phyloP scores from a whole-genome alignment of 495 filamentous ascomycete species.

The Patellaria atrata region DNA sequence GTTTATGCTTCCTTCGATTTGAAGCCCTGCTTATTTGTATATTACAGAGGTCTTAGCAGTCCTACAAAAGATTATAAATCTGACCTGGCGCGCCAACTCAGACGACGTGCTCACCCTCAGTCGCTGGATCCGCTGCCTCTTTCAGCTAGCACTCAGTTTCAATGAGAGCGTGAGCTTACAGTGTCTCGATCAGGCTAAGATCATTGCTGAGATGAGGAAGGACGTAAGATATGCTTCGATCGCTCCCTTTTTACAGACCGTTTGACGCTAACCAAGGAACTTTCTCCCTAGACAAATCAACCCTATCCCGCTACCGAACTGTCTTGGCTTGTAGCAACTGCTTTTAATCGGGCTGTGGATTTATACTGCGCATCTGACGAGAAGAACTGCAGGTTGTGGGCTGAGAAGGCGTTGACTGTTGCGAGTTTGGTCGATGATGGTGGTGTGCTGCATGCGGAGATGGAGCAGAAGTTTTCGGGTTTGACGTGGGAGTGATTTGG shows the following conservation, averaged over 20 bases:
- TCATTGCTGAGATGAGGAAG: conserved; percentile 18
- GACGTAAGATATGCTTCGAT: conserved; percentile 11
- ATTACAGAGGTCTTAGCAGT: conserved; percentile 11
- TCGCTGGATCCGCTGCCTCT: conserved; percentile 59
- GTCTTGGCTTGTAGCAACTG: conserved; percentile 56
- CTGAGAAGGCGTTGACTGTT: conserved; percentile 47
- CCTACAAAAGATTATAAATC: conserved; percentile 44
- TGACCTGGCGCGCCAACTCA: conserved; percentile 38
- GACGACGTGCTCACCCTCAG: conserved; percentile 43
- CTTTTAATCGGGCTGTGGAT: conserved; percentile 68
- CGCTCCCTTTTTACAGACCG: conserved; percentile 2
- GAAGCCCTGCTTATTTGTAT: conserved; percentile 6
- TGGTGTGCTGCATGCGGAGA: conserved; percentile 33
- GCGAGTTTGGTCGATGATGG: conserved; percentile 41
- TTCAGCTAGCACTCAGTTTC: conserved; percentile 43
- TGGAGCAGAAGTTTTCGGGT: conserved; percentile 36
- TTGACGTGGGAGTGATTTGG: conserved; percentile 10
- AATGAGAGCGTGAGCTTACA: conserved; percentile 22
- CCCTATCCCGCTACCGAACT: conserved; percentile 57
- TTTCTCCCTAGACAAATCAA: conserved; percentile 17
- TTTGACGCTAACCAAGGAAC: conserved; percentile 3
- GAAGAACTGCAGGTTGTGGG: conserved; percentile 47
- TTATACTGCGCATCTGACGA: conserved; percentile 45
- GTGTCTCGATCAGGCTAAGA: conserved; percentile 25
- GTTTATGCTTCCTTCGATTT: not conserved